Conservation (phyloP, 2,329 filamentous ascomycete genomes). For the Fusarium sp. region DNA sequence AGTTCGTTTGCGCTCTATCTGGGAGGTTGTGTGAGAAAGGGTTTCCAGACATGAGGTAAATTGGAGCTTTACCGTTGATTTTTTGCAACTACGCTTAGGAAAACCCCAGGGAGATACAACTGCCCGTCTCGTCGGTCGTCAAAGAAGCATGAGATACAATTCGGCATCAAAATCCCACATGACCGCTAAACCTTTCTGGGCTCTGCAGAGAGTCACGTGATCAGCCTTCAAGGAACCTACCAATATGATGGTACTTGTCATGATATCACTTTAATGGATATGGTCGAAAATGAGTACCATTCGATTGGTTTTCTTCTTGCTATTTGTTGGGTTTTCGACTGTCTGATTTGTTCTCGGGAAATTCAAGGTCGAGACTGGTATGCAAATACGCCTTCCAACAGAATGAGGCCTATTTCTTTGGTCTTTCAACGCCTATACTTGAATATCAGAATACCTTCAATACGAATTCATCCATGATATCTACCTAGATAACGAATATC, state of each 20-base stretch:
- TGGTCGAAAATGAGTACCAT: neutral
- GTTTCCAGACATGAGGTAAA: neutral
- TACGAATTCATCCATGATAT: no score
- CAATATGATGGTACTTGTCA: neutral
- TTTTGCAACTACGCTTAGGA: constrained; percentile 3
- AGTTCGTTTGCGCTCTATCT: constrained; percentile 23
- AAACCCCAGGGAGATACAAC: constrained; percentile 13
- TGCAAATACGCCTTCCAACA: no score
- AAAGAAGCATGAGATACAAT: constrained; percentile 21
- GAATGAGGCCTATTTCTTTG: no score
- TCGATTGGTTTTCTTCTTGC: neutral
- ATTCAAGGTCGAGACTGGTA: no score
- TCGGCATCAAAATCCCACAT: constrained; percentile 31
- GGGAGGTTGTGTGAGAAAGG: constrained; percentile 12
- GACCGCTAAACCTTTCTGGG: constrained; percentile 22
- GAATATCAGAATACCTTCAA: no score
- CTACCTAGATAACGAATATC: no score
- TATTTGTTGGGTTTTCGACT: neutral
- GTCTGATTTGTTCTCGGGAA: neutral
- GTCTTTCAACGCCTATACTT: no score
- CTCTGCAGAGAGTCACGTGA: neutral
- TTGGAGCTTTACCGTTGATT: constrained; percentile 5
- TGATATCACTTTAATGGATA: neutral
- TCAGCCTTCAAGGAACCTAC: neutral
- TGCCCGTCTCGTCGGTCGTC: constrained; percentile 25